Evolutionary conservation across 257 asterid species (phyloP).

Genomic region (Lithospermum erythrorhizon): DNA sequence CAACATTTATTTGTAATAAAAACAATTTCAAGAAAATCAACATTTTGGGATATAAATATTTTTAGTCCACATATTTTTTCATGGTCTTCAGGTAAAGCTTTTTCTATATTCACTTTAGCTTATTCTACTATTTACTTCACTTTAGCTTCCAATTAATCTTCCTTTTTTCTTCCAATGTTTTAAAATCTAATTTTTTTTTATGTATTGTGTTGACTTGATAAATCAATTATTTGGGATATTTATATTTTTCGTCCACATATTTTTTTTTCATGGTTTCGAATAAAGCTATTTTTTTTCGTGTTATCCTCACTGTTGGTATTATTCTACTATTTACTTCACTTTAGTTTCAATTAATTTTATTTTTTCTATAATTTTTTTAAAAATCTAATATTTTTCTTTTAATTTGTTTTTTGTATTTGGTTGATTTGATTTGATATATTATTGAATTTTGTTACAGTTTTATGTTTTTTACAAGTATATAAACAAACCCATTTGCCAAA

Average conservation of each 20-base stretch:
- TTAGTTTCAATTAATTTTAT: constrained; percentile 5
- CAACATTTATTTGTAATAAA: constrained; percentile 4
- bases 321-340: constrained; percentile 3
- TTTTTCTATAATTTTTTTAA: neutral
- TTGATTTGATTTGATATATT: too few species aligned
- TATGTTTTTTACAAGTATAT: too few species aligned
- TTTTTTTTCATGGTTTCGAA: constrained; percentile 36
- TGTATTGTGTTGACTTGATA: too few species aligned
- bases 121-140: constrained; percentile 3
- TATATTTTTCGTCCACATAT: constrained; percentile 7
- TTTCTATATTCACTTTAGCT: constrained; percentile 15
- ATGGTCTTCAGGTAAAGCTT: constrained; percentile 32
- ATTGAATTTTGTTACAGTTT: too few species aligned
- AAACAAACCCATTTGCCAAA: too few species aligned
- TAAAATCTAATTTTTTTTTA: too few species aligned
- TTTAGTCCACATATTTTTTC: constrained; percentile 15
- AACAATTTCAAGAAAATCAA: too few species aligned
- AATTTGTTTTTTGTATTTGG: too few species aligned
- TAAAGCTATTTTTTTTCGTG: constrained; percentile 5
- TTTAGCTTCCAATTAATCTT: constrained; percentile 3
- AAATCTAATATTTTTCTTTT: too few species aligned
- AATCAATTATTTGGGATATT: constrained; percentile 4
- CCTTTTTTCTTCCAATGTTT: neutral
- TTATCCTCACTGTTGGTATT: constrained; percentile 15
- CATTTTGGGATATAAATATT: constrained; percentile 1